These are phyloP conservation scores for Penicillium flavigenum DNA, from an alignment of 495 filamentous ascomycete species.

Conservation along the genomic window DNA sequence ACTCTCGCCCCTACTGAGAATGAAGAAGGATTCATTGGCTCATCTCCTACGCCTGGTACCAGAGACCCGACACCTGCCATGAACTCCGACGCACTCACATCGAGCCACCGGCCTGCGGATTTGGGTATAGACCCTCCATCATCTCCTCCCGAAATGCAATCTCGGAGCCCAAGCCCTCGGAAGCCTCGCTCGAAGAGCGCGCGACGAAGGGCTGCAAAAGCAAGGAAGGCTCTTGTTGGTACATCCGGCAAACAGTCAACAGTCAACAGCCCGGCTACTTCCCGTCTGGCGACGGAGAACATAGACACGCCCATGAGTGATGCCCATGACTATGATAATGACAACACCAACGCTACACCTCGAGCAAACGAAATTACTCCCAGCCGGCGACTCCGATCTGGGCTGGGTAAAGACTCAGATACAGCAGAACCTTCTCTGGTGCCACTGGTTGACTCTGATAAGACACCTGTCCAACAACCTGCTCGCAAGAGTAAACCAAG, in stretches of 20 bases:
- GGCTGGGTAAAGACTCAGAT: conserved; percentile 19
- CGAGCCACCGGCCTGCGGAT: not conserved
- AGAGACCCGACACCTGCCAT: conserved; percentile 34
- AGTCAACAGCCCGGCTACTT: conserved; percentile 12
- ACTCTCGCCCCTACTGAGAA: conserved; percentile 41
- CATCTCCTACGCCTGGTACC: conserved; percentile 75
- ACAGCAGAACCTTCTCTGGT: conserved; percentile 2
- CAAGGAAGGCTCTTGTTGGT: conserved; percentile 16
- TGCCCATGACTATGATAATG: conserved; percentile 9
- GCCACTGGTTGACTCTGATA: not conserved
- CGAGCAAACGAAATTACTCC: conserved; percentile 22
- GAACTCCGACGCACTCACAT: conserved; percentile 17
- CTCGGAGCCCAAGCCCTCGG: conserved; percentile 28
- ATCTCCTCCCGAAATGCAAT: conserved; percentile 39
- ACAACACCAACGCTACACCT: conserved; percentile 8
- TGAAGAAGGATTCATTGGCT: conserved; percentile 67
- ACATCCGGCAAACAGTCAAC: conserved; percentile 11
- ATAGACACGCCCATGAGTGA: not conserved
- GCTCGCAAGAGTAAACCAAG: conserved; percentile 4
- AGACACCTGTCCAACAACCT: conserved; percentile 6
- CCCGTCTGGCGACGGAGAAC: conserved; percentile 12
- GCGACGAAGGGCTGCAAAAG: conserved; percentile 20
- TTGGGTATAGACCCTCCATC: conserved; percentile 34
- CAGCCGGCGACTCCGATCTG: conserved; percentile 36
- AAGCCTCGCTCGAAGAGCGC: conserved; percentile 18